Conservation (phyloP, 2,329 filamentous ascomycete species). For the Setomelanomma holmii region DNA sequence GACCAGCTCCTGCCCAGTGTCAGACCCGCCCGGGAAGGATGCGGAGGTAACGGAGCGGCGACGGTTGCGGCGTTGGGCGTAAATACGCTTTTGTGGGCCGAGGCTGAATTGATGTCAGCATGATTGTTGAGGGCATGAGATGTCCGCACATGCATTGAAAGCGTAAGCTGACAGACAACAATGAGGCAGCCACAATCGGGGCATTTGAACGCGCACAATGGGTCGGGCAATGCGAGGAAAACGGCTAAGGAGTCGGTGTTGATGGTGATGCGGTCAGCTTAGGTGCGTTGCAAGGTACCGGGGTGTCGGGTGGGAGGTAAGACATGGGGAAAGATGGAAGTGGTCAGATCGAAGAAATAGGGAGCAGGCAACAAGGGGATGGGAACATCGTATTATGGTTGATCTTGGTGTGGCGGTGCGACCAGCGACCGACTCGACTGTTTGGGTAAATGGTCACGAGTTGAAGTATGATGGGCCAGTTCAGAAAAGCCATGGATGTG, state of each 20-base stretch:
- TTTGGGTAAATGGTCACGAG: neutral
- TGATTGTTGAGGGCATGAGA: neutral
- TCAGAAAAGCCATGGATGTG: neutral
- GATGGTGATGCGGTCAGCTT: neutral
- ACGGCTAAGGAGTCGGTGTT: neutral
- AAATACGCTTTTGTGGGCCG: neutral
- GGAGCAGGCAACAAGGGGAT: neutral
- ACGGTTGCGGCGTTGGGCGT: neutral
- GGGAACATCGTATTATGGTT: neutral
- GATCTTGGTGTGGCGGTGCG: neutral
- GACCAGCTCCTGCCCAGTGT: conserved; percentile 38
- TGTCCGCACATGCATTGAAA: neutral
- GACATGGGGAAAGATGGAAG: neutral
- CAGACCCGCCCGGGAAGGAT: neutral
- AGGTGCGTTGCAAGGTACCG: neutral
- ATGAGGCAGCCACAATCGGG: neutral
- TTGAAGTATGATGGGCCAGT: neutral
- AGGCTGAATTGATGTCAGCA: neutral
- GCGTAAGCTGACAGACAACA: neutral
- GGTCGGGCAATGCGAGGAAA: neutral
- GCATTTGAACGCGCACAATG: neutral
- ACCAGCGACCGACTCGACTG: neutral
- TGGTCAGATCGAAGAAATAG: neutral
- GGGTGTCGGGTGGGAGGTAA: neutral
- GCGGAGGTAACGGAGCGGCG: neutral